phyloP scores from a whole-genome alignment of 805 yeast genomes.

The Wickerhamiella occidentalis region DNA sequence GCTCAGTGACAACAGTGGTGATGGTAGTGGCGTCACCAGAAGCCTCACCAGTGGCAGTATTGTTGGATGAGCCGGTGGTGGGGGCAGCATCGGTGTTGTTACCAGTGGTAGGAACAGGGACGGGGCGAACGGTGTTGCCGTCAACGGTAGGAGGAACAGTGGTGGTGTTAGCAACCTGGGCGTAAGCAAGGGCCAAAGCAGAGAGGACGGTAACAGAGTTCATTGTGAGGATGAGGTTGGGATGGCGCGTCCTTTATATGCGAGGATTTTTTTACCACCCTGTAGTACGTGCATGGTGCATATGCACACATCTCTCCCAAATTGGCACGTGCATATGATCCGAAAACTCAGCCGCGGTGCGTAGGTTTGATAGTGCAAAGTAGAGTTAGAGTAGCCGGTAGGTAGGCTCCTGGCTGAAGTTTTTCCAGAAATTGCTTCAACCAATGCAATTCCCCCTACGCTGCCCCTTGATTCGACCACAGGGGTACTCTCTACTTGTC shows the following conservation, averaged over 20 bases:
- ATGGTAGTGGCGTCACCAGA: constrained; percentile 11
- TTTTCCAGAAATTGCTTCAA: too few species aligned
- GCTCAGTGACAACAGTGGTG: constrained; percentile 25
- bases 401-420: too few species aligned
- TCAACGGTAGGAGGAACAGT: not conserved
- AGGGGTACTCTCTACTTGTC: too few species aligned
- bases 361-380: too few species aligned
- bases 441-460: too few species aligned
- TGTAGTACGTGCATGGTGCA: not conserved
- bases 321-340: not conserved
- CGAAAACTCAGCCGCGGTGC: too few species aligned
- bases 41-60: constrained; percentile 33
- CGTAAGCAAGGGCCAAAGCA: constrained; percentile 9
- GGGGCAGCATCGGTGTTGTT: not conserved
- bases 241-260: not conserved
- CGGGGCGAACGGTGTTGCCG: not conserved
- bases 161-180: constrained; percentile 9
- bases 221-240: constrained; percentile 1
- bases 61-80: constrained; percentile 42
- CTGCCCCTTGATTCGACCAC: too few species aligned
- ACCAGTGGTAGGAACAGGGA: constrained; percentile 2
- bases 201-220: constrained; percentile 7
- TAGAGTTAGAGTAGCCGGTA: too few species aligned
- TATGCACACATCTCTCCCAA: not conserved
- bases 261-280: not conserved